Evolutionary conservation across 2,329 filamentous ascomycete species (phyloP).

Genomic region (Microdochium bolleyi): DNA sequence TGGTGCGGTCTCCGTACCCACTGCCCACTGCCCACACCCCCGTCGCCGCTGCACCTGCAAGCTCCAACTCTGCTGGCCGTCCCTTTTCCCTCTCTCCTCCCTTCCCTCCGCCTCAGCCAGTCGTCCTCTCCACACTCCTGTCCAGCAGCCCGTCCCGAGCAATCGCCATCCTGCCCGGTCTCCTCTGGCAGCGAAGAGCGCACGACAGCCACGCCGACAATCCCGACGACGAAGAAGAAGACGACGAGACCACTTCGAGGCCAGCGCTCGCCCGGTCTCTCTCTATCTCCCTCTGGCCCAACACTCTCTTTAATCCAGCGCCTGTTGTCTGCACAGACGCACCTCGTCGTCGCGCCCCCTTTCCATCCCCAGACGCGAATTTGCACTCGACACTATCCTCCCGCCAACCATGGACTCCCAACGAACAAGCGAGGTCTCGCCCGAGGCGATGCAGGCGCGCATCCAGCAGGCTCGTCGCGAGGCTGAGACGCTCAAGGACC

Average conservation of each 20-base stretch:
- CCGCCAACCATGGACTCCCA: conserved; percentile 45
- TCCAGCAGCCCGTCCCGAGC: background rate
- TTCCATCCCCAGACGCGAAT: background rate
- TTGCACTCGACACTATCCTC: background rate
- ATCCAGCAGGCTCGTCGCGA: conserved; percentile 91
- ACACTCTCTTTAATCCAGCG: background rate
- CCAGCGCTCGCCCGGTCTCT: background rate
- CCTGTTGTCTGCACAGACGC: background rate
- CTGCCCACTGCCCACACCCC: too few relatives aligned
- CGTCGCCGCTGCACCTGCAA: background rate
- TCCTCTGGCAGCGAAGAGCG: background rate
- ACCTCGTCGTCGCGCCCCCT: background rate
- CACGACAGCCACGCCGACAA: background rate
- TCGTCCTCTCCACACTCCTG: background rate
- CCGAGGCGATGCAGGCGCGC: conserved; percentile 82
- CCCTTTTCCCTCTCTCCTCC: background rate
- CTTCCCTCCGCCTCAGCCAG: background rate
- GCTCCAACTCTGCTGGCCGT: background rate
- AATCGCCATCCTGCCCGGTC: background rate
- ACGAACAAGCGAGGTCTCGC: conserved; percentile 55
- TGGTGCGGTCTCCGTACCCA: too few relatives aligned
- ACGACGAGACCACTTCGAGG: background rate
- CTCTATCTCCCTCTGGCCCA: background rate
- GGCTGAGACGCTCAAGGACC: conserved; percentile 94
- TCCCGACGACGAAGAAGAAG: background rate